Percentiles rank a stretch among this genome's conserved stretches.
These are phyloP conservation scores for Periconia sp. DNA, from an alignment of 2,329 filamentous ascomycete genomes.

Conservation along the genomic window DNA sequence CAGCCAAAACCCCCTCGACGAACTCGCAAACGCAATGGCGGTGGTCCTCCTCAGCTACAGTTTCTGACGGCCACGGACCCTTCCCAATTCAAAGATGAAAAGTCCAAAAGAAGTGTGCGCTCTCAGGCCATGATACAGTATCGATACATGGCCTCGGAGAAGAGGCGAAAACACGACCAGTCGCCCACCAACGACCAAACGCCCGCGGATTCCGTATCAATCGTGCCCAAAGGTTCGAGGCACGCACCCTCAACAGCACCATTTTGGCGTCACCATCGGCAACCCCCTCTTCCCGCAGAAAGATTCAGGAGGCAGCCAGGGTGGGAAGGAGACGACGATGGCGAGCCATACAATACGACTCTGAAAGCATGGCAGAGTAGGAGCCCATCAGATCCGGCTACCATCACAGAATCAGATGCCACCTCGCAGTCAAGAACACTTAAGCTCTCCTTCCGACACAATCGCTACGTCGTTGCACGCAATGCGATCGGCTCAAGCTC, in stretches of 20 bases:
- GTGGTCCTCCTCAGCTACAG: constrained; percentile 30
- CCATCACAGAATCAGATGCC: not conserved
- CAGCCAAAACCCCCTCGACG: not conserved
- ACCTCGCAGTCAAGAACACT: not conserved
- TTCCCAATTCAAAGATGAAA: constrained; percentile 32
- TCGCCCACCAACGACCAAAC: not conserved
- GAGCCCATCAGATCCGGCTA: not conserved
- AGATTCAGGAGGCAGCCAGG: not conserved
- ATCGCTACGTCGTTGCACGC: constrained; percentile 5
- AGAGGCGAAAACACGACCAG: constrained; percentile 9
- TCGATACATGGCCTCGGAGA: constrained; percentile 21
- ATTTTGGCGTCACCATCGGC: too few species aligned
- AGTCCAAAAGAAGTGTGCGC: constrained; percentile 30
- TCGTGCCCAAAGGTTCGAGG: not conserved
- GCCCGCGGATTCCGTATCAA: not conserved
- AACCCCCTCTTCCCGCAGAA: too few species aligned
- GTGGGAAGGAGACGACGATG: not conserved
- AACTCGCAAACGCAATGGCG: constrained; percentile 19
- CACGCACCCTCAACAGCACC: not conserved
- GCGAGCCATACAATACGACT: not conserved
- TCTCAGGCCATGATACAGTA: constrained; percentile 38
- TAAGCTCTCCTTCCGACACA: not conserved
- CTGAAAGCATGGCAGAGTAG: constrained; percentile 1
- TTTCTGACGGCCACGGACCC: constrained; percentile 36
- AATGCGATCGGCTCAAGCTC: constrained; percentile 1